A percentile compares a stretch with the other conserved stretches of the same genome.
phyloP scores from a whole-genome alignment of 139 green algal species.

The Chlamydomonas sp. region DNA sequence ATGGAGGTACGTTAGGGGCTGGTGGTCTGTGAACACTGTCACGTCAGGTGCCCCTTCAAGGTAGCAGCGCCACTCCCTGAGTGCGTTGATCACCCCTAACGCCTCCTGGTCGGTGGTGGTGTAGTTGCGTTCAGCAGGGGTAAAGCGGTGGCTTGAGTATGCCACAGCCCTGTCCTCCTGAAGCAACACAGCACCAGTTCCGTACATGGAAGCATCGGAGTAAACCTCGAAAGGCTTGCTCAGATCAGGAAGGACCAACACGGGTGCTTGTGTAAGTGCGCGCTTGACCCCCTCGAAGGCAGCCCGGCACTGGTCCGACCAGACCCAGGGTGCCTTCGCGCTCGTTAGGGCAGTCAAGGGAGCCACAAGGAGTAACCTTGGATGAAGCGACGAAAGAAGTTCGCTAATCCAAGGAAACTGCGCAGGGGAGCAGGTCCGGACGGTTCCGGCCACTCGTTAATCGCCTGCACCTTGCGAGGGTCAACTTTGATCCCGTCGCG shows the following conservation, averaged over 20 bases:
- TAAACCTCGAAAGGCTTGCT: constrained; percentile 28
- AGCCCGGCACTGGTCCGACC: no score
- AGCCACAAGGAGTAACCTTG: no score
- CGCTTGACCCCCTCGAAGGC: constrained; percentile 1
- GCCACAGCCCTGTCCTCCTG: constrained; percentile 44
- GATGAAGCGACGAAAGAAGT: no score
- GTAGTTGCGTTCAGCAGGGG: constrained; percentile 52
- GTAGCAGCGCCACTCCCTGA: constrained; percentile 50
- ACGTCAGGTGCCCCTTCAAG: background rate
- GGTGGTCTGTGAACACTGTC: constrained; percentile 53
- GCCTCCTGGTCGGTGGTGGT: constrained; percentile 43
- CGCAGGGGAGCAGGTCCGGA: no score
- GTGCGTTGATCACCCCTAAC: constrained; percentile 34
- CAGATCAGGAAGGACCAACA: constrained; percentile 35
- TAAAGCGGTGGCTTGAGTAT: constrained; percentile 39
- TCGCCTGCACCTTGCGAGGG: no score
- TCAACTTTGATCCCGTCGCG: no score
- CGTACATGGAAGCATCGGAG: constrained; percentile 36
- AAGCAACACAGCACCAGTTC: constrained; percentile 37
- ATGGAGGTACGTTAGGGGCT: constrained; percentile 38
- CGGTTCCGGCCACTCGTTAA: no score
- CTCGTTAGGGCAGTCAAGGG: no score
- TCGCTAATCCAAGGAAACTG: no score
- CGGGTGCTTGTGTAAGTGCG: constrained; percentile 14
- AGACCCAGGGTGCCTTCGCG: no score